A percentile compares a stretch with the other conserved stretches of the same genome.
Conservation (phyloP, 306 rosid species). For the Hippophae rhamnoides region DNA sequence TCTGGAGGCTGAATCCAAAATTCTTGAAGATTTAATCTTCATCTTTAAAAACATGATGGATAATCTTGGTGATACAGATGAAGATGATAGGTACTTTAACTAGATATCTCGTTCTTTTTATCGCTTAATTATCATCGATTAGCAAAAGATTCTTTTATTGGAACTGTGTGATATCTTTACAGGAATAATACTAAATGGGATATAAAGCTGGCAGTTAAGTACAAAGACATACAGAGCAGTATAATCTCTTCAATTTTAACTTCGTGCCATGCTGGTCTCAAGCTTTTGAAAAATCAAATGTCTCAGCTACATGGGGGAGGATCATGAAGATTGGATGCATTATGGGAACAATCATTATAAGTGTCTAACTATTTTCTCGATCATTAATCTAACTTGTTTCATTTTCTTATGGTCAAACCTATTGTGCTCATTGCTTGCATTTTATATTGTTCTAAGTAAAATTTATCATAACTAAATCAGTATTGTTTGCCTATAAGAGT, state of each 20-base stretch:
- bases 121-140: not conserved
- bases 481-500: too few relatives aligned
- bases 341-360: too few relatives aligned
- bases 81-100: constrained; percentile 43
- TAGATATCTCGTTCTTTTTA: constrained; percentile 1
- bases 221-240: constrained; percentile 40
- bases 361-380: too few relatives aligned
- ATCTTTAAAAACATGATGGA: constrained; percentile 50
- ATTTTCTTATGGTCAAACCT: too few relatives aligned
- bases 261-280: constrained; percentile 40
- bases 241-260: constrained; percentile 45
- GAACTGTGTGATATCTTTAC: constrained; percentile 5
- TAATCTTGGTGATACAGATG: constrained; percentile 36
- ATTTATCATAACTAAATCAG: too few relatives aligned
- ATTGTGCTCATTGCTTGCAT: too few relatives aligned
- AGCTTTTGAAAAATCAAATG: constrained; percentile 27
- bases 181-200: constrained; percentile 51
- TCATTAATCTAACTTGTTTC: too few relatives aligned
- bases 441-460: too few relatives aligned
- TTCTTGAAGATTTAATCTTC: constrained; percentile 39
- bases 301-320: constrained; percentile 42
- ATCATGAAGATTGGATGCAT: not conserved
- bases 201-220: constrained; percentile 50
- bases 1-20: constrained; percentile 61
- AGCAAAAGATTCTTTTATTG: not conserved